Percentiles rank a stretch among this genome's conserved stretches.
Evolutionary conservation across 1,139 yeast species (phyloP).

Genomic region (Candida sanyaensis): DNA sequence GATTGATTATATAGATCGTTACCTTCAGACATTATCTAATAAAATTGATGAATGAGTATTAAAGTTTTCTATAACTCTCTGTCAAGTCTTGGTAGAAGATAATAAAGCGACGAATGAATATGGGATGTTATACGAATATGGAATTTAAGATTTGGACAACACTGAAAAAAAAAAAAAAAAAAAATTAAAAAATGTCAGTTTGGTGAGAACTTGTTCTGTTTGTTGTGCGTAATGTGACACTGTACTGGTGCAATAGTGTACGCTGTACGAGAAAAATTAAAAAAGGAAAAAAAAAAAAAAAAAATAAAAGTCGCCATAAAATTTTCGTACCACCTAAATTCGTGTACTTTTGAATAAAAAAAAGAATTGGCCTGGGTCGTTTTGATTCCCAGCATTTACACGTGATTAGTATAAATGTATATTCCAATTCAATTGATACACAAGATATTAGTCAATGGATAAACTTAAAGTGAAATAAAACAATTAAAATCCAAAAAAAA

Average conservation of each 20-base stretch:
- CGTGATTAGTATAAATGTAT: neutral
- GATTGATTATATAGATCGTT: constrained; percentile 1
- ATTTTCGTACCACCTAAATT: no score
- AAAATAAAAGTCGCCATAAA: neutral
- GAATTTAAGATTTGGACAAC: neutral
- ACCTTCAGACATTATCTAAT: neutral
- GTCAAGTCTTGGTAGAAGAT: no score
- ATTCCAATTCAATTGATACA: no score
- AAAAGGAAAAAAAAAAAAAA: neutral
- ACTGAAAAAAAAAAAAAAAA: neutral
- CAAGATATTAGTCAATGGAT: no score
- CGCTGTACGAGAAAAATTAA: neutral
- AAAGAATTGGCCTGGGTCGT: no score
- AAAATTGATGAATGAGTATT: neutral
- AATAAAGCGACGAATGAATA: no score
- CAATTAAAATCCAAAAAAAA: no score
- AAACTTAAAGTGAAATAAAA: no score
- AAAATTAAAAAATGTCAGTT: neutral
- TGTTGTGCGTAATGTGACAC: neutral
- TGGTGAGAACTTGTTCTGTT: neutral
- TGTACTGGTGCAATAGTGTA: neutral
- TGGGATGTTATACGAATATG: neutral
- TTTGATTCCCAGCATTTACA: neutral
- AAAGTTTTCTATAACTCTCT: no score
- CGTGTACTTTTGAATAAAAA: no score